These are phyloP conservation scores for Stipa capillata DNA, from an alignment of 176 grass and related monocot genomes.

Conservation along the genomic window DNA sequence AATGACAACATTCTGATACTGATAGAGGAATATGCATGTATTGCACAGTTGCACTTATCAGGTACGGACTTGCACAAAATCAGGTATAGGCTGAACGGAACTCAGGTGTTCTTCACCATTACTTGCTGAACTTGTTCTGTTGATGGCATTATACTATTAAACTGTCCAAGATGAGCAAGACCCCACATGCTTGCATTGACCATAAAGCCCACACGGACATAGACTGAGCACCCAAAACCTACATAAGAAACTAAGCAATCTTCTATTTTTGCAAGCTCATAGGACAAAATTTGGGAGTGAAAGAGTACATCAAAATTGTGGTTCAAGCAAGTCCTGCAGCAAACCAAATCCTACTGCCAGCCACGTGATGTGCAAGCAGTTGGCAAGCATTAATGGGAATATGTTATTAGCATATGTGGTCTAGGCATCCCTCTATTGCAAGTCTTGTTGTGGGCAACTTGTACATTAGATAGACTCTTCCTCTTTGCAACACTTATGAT, in stretches of 20 bases:
- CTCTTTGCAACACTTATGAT: not conserved
- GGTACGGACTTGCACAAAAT: not conserved
- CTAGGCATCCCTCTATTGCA: not conserved
- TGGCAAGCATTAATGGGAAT: conserved; percentile 3
- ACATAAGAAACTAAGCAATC: not conserved
- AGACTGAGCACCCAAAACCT: not conserved
- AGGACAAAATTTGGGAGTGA: not conserved
- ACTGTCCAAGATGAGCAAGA: not conserved
- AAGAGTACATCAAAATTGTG: not conserved
- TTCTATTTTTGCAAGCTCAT: not conserved
- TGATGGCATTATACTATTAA: not conserved
- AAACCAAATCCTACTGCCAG: not conserved
- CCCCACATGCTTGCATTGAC: not conserved
- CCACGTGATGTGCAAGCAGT: not conserved
- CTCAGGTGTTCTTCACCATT: not conserved
- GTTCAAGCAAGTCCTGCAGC: not conserved
- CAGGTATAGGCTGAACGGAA: not conserved
- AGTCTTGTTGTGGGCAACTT: not conserved
- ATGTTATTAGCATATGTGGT: not conserved
- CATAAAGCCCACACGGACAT: not conserved
- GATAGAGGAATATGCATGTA: not conserved
- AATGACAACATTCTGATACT: not conserved
- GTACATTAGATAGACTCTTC: not conserved
- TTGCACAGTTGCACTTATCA: not conserved
- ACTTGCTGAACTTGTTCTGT: not conserved